Conservation (phyloP, 2,329 filamentous ascomycete species). For the Diaporthe helianthi region DNA sequence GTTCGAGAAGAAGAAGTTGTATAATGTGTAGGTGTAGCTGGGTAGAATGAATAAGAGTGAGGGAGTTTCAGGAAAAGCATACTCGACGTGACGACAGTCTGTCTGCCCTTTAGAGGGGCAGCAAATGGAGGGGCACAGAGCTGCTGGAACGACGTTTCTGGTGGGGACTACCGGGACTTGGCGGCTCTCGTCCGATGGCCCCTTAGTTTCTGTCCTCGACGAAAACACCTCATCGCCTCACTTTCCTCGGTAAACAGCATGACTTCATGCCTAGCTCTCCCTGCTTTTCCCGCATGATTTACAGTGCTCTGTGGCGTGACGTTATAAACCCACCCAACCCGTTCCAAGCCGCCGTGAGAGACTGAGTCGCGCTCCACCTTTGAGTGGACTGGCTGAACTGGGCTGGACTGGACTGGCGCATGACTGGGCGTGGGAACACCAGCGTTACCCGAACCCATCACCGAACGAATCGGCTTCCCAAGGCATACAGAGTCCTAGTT, state of each 20-base stretch:
- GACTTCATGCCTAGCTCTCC: conserved; percentile 25
- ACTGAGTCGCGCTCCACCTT: conserved; percentile 16
- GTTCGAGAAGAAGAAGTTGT: neutral
- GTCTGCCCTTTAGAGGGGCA: conserved; percentile 25
- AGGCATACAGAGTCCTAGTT: neutral
- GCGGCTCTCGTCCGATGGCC: conserved; percentile 24
- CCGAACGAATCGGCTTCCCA: conserved; percentile 15
- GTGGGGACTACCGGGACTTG: conserved; percentile 24
- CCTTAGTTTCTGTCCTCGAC: conserved; percentile 6
- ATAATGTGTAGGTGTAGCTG: neutral
- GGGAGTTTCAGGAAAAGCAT: conserved; percentile 20
- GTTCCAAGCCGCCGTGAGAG: neutral
- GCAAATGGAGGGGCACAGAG: conserved; percentile 23
- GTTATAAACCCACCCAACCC: conserved; percentile 23
- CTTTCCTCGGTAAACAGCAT: conserved; percentile 27
- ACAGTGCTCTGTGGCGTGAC: conserved; percentile 27
- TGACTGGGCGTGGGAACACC: neutral
- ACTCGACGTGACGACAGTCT: conserved; percentile 24
- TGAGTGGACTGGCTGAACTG: neutral
- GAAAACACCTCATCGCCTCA: conserved; percentile 29
- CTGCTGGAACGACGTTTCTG: conserved; percentile 5
- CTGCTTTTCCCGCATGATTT: conserved; percentile 25
- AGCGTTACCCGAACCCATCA: conserved; percentile 15
- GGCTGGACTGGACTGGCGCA: too few species aligned
- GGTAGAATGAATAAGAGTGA: conserved; percentile 10